These are phyloP conservation scores for Drechslerella dactyloides DNA, from an alignment of 2,329 filamentous ascomycete species.

Conservation along the genomic window DNA sequence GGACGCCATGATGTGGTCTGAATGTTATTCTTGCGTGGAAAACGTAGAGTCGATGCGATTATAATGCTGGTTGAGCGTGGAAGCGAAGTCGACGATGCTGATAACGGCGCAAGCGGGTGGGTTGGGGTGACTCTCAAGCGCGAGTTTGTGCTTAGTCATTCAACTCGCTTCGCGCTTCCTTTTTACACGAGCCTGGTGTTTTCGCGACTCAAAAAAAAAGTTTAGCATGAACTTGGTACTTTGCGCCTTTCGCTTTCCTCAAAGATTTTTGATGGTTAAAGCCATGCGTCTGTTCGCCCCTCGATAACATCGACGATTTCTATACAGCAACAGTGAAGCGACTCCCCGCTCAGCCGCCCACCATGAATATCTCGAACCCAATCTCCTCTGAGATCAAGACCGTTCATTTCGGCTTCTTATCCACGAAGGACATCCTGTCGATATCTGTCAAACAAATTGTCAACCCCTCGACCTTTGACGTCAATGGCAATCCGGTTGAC, in stretches of 20 bases:
- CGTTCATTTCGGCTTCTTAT: slow-evolving; percentile 88
- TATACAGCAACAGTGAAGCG: not conserved
- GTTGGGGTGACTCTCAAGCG: not conserved
- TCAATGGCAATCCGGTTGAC: slow-evolving; percentile 68
- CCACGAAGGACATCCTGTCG: slow-evolving; percentile 78
- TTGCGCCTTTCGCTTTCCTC: not conserved
- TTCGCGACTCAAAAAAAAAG: slow-evolving; percentile 8
- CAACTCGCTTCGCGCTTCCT: not conserved
- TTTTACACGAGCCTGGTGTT: not conserved
- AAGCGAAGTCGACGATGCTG: not conserved
- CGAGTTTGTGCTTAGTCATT: not conserved
- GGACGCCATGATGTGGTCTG: slow-evolving; percentile 22
- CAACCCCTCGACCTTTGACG: slow-evolving; percentile 91
- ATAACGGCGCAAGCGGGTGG: not conserved
- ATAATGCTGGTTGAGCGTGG: not conserved
- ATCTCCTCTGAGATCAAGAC: slow-evolving; percentile 81
- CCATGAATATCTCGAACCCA: slow-evolving; percentile 78
- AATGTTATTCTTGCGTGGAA: not conserved
- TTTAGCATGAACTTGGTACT: not conserved
- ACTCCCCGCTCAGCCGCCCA: slow-evolving; percentile 35
- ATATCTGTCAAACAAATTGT: slow-evolving; percentile 94
- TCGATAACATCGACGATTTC: not conserved
- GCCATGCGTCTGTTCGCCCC: not conserved
- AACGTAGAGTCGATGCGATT: not conserved
- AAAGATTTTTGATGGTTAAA: slow-evolving; percentile 2